Conservation (phyloP, 768 basidiomycete species). For the Tulasnella sp. region DNA sequence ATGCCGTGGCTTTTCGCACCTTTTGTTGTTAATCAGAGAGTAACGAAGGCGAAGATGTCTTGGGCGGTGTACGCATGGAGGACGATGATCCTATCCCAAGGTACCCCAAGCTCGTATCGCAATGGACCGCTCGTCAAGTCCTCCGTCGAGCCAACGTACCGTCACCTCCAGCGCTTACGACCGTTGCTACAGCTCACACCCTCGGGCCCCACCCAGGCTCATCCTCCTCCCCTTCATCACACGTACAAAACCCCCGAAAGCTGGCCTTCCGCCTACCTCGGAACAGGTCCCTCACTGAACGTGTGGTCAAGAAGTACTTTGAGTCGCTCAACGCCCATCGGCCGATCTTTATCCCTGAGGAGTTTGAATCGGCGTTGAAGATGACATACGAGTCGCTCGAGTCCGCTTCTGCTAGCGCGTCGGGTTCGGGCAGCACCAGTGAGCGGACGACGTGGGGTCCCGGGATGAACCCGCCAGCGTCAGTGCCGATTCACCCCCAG, state of each 20-base stretch:
- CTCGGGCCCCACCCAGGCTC: slow-evolving; percentile 1
- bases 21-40: neutral
- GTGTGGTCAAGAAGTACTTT: slow-evolving; percentile 64
- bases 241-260: slow-evolving; percentile 2
- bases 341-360: slow-evolving; percentile 57
- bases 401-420: slow-evolving; percentile 20
- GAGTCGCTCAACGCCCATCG: slow-evolving; percentile 65
- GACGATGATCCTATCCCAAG: slow-evolving; percentile 1
- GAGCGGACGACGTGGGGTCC: neutral
- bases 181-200: slow-evolving; percentile 8
- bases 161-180: slow-evolving; percentile 5
- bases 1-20: neutral
- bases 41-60: slow-evolving; percentile 13
- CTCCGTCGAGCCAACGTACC: slow-evolving; percentile 1
- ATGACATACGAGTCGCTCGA: slow-evolving; percentile 48
- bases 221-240: neutral
- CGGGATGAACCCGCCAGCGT: slow-evolving; percentile 5
- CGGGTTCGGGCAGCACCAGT: neutral
- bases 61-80: slow-evolving; percentile 14
- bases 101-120: slow-evolving; percentile 10
- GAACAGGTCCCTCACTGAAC: slow-evolving; percentile 52
- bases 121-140: slow-evolving; percentile 1
- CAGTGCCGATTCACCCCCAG: slow-evolving; percentile 24
- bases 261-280: slow-evolving; percentile 55
- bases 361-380: slow-evolving; percentile 53